Percentiles rank a stretch among this genome's conserved stretches.
phyloP scores from a whole-genome alignment of 2,329 filamentous ascomycete species.

The Aspergillus piperis region DNA sequence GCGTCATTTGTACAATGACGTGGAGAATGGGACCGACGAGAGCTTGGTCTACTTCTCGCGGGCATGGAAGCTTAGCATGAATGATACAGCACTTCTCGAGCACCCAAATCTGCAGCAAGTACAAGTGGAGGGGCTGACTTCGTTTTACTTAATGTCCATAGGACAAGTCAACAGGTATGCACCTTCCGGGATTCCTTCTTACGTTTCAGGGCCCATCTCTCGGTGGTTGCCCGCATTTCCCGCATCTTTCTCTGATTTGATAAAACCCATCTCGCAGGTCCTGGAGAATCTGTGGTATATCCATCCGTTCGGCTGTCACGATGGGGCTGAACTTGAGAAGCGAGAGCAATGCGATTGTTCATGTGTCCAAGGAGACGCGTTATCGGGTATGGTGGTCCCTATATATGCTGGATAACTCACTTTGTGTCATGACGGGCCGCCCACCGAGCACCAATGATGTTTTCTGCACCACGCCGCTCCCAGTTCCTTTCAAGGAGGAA shows the following conservation, averaged over 20 bases:
- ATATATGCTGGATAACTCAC: conserved; percentile 42
- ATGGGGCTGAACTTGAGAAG: conserved; percentile 49
- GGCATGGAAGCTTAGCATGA: conserved; percentile 44
- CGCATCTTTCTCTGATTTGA: background rate
- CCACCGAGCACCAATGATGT: conserved; percentile 40
- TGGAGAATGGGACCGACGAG: conserved; percentile 33
- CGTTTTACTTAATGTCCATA: conserved; percentile 44
- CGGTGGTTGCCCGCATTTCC: too few relatives aligned
- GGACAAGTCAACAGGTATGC: conserved; percentile 47
- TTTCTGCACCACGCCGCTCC: conserved; percentile 46
- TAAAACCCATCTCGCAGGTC: conserved; percentile 30
- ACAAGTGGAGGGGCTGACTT: conserved; percentile 44
- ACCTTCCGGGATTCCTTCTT: background rate
- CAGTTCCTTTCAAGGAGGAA: conserved; percentile 43
- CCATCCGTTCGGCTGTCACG: conserved; percentile 43
- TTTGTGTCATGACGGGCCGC: conserved; percentile 47
- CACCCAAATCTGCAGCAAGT: conserved; percentile 48
- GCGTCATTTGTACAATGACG: conserved; percentile 31
- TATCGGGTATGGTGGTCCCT: conserved; percentile 50
- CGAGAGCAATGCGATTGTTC: conserved; percentile 37
- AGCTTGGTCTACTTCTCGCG: conserved; percentile 46
- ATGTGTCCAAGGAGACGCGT: conserved; percentile 44
- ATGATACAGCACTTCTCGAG: conserved; percentile 37
- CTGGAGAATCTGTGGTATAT: conserved; percentile 45
- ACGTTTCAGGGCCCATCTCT: background rate